Evolutionary conservation across 495 filamentous ascomycete species (phyloP).

Genomic region (Penicillium desertorum): DNA sequence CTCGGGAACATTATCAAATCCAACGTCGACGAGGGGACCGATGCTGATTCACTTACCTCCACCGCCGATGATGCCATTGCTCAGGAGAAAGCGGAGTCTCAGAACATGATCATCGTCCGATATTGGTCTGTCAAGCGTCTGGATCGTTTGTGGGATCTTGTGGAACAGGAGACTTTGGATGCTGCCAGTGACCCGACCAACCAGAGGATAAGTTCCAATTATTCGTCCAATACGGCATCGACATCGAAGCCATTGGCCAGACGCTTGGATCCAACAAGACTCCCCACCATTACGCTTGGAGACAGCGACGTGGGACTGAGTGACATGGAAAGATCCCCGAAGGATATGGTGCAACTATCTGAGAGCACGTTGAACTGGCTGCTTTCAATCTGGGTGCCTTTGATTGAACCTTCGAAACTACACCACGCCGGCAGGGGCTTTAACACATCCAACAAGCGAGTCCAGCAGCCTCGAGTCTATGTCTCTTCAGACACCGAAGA

Average conservation of each 20-base stretch:
- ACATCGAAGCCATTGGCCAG: conserved; percentile 18
- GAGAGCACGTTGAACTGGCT: conserved; percentile 40
- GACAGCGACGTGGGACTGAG: conserved; percentile 37
- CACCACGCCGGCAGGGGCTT: conserved; percentile 8
- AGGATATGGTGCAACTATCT: conserved; percentile 40
- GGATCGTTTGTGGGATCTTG: conserved; percentile 40
- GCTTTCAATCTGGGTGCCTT: conserved; percentile 36
- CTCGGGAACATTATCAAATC: conserved; percentile 32
- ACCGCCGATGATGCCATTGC: conserved; percentile 32
- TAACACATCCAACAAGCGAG: neutral
- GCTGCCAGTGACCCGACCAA: conserved; percentile 29
- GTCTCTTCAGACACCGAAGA: conserved; percentile 30
- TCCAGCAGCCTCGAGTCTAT: conserved; percentile 18
- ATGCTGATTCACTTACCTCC: neutral
- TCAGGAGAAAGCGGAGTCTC: conserved; percentile 45
- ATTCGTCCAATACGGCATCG: conserved; percentile 18
- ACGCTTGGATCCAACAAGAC: conserved; percentile 27
- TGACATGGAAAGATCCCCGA: conserved; percentile 39
- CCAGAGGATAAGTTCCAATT: conserved; percentile 27
- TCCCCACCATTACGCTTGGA: conserved; percentile 31
- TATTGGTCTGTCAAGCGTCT: conserved; percentile 46
- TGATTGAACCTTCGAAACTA: conserved; percentile 10
- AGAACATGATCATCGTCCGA: conserved; percentile 50
- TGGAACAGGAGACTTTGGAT: conserved; percentile 38
- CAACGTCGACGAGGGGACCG: neutral